Percentiles rank a stretch among this genome's conserved stretches.
Evolutionary conservation across 768 basidiomycete genomes (phyloP).

Genomic region (Pleurotus salmoneostramineus): DNA sequence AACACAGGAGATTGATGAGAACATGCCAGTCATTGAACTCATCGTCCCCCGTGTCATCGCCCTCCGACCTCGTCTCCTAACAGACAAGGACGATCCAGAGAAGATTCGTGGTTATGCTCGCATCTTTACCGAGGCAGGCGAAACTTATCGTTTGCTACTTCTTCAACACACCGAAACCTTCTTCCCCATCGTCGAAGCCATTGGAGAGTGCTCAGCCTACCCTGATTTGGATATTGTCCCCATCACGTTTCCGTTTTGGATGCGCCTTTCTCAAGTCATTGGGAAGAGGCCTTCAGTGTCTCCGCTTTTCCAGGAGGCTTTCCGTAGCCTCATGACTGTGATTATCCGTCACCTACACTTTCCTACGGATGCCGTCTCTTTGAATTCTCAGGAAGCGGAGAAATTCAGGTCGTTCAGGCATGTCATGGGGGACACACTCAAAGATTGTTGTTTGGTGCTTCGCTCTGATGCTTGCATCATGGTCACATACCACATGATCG

Average conservation of each 20-base stretch:
- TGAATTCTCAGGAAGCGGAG: constrained; percentile 84
- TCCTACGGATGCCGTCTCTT: constrained; percentile 61
- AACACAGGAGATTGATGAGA: constrained; percentile 95
- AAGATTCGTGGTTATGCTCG: constrained; percentile 86
- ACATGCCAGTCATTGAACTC: constrained; percentile 82
- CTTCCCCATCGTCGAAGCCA: constrained; percentile 93
- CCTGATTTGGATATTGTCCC: constrained; percentile 93
- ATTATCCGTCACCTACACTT: constrained; percentile 92
- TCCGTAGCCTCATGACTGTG: constrained; percentile 76
- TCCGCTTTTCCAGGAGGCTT: constrained; percentile 79
- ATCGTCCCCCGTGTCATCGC: constrained; percentile 86
- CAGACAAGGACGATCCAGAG: constrained; percentile 74
- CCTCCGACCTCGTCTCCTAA: constrained; percentile 58
- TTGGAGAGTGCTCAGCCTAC: constrained; percentile 90
- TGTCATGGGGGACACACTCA: constrained; percentile 98
- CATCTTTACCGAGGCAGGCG: constrained; percentile 95
- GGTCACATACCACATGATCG: constrained; percentile 78
- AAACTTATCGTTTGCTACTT: constrained; percentile 88
- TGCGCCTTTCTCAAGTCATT: constrained; percentile 88
- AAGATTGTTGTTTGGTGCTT: constrained; percentile 95
- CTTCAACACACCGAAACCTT: constrained; percentile 89
- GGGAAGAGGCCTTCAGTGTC: constrained; percentile 71
- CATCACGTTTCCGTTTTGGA: constrained; percentile 99
- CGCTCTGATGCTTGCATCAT: constrained; percentile 82
- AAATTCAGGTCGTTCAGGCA: constrained; percentile 94